Base-by-base conservation (phyloP, 441 rosid species). In the Euphorbia celastroides region DNA sequence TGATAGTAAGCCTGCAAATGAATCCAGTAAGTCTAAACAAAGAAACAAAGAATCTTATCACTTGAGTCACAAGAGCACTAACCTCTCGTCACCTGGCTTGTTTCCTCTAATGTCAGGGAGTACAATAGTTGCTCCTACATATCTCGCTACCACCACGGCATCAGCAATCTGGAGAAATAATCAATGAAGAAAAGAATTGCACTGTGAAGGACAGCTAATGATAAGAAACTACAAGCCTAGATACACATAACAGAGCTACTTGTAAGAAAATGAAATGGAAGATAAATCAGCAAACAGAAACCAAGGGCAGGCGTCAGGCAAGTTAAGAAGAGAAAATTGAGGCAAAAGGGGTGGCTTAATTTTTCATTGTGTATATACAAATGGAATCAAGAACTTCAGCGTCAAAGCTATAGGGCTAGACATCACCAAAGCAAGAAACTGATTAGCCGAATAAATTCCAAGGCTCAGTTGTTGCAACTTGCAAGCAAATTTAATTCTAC, bases 61-160 rank as follows among this genome's bases (percentile, higher is more conserved):
- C 16, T 5, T n/a, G 32, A 55, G 52, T 62, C 31, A 57, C 48
- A 67, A 38, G 32, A 74, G 64, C 23, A 57, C 83, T 63, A 69
- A 89, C 99, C 90, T 86, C 78, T 81, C 87, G 76, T 91, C 96
- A 23, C 96, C 99, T 56, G 93, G 88, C 77, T 80, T 80, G 84
- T 79, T 86, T 79, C 99, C 99, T 83, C 96, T 85, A 66, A 93
- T 88, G 75, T 91, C 93, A n/a, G 99, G 99, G 61, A 93, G 77
- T 25, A 91, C 95, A 60, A 93, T 83, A 22, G 90, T 88, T 78
- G 93, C 96, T 60, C 84, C 84, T 59, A 91, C 77, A 77, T 84
- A 77, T 72, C 83, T 80, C 68, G 99, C 86, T 51, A 88, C 95
- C 64, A 86, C 90, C 44, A 88, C 90, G 17, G 97, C 99, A 83